Conservation (phyloP, 768 basidiomycete genomes). For the Kwoniella botswanensis region DNA sequence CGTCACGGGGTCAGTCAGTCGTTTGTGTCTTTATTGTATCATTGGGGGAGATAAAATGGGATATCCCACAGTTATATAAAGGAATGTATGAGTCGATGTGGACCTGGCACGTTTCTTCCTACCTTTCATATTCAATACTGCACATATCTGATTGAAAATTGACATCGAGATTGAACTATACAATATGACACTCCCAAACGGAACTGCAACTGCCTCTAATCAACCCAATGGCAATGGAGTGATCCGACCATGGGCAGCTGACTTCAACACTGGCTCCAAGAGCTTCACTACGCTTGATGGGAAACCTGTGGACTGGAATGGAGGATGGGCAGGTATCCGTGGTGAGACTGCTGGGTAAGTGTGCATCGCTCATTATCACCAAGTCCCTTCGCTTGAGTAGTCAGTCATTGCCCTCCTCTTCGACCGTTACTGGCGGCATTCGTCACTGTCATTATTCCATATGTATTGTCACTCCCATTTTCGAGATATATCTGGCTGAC, state of each 20-base stretch:
- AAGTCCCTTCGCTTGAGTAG: too few relatives aligned
- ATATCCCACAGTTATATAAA: background rate
- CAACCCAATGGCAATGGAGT: conserved; percentile 11
- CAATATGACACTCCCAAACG: conserved; percentile 8
- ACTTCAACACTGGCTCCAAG: conserved; percentile 15
- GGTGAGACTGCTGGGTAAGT: conserved; percentile 21
- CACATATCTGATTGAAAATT: too few relatives aligned
- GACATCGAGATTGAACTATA: too few relatives aligned
- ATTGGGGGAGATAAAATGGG: background rate
- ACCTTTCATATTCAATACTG: too few relatives aligned
- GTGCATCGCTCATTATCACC: background rate
- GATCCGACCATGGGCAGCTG: conserved; percentile 15
- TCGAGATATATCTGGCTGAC: background rate
- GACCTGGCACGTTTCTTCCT: too few relatives aligned
- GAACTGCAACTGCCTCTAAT: background rate
- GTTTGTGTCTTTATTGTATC: background rate
- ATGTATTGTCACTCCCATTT: too few relatives aligned
- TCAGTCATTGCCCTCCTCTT: too few relatives aligned
- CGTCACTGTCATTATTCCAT: too few relatives aligned
- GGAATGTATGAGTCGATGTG: background rate
- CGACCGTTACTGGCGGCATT: too few relatives aligned
- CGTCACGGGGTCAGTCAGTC: background rate
- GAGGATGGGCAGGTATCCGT: conserved; percentile 15
- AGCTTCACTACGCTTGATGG: conserved; percentile 22
- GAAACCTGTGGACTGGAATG: conserved; percentile 20